A percentile compares a stretch with the other conserved stretches of the same genome.
phyloP scores from a whole-genome alignment of 31 red algal species.

The Endocladia muricata region DNA sequence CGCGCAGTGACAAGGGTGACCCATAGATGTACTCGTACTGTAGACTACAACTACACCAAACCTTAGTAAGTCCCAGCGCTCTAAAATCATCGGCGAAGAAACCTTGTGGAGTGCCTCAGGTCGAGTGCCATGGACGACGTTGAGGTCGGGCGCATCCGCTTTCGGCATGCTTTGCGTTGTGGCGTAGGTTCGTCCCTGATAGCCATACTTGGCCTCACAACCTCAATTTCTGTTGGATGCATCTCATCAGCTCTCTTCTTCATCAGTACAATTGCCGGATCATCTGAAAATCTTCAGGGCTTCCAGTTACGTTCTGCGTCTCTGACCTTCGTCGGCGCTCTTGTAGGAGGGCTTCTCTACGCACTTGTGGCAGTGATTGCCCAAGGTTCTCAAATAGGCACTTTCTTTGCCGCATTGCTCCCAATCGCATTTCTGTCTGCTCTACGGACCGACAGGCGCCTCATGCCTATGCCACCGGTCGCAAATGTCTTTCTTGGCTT shows the following conservation, averaged over 20 bases:
- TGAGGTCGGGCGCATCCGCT: constrained; percentile 3
- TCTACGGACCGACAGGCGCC: constrained; percentile 34
- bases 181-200: constrained; percentile 13
- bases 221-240: constrained; percentile 29
- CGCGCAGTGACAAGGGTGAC: too few relatives aligned
- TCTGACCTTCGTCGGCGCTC: constrained; percentile 42
- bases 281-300: constrained; percentile 40
- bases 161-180: constrained; percentile 32
- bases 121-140: constrained; percentile 7
- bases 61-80: too few relatives aligned
- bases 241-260: constrained; percentile 27
- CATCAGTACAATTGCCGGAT: constrained; percentile 47
- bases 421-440: constrained; percentile 52
- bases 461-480: constrained; percentile 57
- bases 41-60: too few relatives aligned
- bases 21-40: too few relatives aligned
- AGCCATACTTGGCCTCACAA: constrained; percentile 13
- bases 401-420: constrained; percentile 34
- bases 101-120: too few relatives aligned
- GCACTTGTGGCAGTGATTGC: constrained; percentile 23
- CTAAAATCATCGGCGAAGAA: too few relatives aligned
- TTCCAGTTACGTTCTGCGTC: constrained; percentile 41
- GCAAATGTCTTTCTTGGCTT: constrained; percentile 57
- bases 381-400: constrained; percentile 3
- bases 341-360: constrained; percentile 26